A percentile compares a stretch with the other conserved stretches of the same genome.
Evolutionary conservation across 768 basidiomycete species (phyloP).

Genomic region (Boletus subcaerulescens): DNA sequence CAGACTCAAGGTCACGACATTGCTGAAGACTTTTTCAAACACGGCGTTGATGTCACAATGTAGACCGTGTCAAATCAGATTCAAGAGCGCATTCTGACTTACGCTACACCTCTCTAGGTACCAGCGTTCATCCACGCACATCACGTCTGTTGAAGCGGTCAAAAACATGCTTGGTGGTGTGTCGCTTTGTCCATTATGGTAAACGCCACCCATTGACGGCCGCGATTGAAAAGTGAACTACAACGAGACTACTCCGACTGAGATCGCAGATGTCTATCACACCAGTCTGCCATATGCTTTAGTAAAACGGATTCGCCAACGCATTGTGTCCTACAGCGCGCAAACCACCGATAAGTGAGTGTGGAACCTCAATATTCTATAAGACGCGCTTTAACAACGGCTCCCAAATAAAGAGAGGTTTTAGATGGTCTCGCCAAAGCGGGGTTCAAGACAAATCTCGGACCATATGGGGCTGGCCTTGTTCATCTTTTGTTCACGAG

Average conservation of each 20-base stretch:
- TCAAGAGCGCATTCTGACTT: neutral
- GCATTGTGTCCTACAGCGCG: slow-evolving; percentile 10
- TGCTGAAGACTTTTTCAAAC: slow-evolving; percentile 34
- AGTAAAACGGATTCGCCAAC: slow-evolving; percentile 20
- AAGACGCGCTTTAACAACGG: neutral
- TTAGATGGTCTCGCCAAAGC: slow-evolving; percentile 37
- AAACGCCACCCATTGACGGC: neutral
- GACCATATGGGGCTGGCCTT: slow-evolving; percentile 34
- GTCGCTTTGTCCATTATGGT: neutral
- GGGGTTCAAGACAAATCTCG: slow-evolving; percentile 38
- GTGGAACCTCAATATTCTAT: neutral
- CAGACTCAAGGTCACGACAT: slow-evolving; percentile 33
- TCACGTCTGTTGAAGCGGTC: neutral
- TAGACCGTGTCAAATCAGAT: neutral
- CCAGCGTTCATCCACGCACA: neutral
- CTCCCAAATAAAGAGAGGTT: slow-evolving; percentile 26
- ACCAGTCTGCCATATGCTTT: slow-evolving; percentile 15
- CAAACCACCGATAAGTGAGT: slow-evolving; percentile 28
- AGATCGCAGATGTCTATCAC: slow-evolving; percentile 19
- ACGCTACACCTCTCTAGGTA: neutral
- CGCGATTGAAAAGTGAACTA: neutral
- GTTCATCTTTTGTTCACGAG: slow-evolving; percentile 25
- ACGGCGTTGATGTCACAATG: slow-evolving; percentile 31
- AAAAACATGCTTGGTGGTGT: neutral
- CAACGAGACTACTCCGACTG: slow-evolving; percentile 12